Evolutionary conservation across 164 flowering plant genomes (phyloP), one percentile per base, ranked within the genome.

Genomic region (Kalanchoe fedtschenkoi): DNA sequence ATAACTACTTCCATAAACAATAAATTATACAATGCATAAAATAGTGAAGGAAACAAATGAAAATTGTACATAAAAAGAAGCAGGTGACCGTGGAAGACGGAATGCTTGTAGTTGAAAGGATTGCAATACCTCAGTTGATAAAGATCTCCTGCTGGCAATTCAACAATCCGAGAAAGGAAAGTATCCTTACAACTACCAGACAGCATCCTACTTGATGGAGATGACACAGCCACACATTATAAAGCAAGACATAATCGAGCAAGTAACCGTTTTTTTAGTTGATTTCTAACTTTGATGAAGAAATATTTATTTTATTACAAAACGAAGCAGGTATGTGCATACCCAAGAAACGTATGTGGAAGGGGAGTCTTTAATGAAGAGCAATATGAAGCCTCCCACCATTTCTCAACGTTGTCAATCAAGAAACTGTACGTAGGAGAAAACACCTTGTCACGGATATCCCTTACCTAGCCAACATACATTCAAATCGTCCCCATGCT

Each of bases 361-460:
- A 76, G 66, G 73, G 61, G 72, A n/a, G 74, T 77, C 91, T 78
- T 87, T 85, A 84, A 80, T 69, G 69, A 71, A 77, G 78, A 67
- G 83, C 88, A 85, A 81, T 81, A 81, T 70, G 96, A 80, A 78
- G 93, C 91, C 88, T 74, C 72, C 89, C 81, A 72, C 83, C 84
- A 85, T 72, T 82, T 86, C 79, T 83, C 87, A 79, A 78, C 83
- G 73, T 64, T 79, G 70, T 77, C 89, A 89, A 76, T 88, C 91
- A 88, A 77, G 82, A 84, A 82, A 81, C 96, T 93, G 56, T 51
- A 51, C 14, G 97, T 91, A 95, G 88, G 91, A 89, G 87, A 95
- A 89, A 89, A 95, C 83, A 87, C 80, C 87, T 79, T 38, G 93
- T 91, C 93, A 87, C 89, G 80, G 85, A 77, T 84, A 83, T 87